Evolutionary conservation across 176 grass and related monocot genomes (phyloP), one percentile per base, ranked within the genome.

Genomic region (Panicum miliaceum): DNA sequence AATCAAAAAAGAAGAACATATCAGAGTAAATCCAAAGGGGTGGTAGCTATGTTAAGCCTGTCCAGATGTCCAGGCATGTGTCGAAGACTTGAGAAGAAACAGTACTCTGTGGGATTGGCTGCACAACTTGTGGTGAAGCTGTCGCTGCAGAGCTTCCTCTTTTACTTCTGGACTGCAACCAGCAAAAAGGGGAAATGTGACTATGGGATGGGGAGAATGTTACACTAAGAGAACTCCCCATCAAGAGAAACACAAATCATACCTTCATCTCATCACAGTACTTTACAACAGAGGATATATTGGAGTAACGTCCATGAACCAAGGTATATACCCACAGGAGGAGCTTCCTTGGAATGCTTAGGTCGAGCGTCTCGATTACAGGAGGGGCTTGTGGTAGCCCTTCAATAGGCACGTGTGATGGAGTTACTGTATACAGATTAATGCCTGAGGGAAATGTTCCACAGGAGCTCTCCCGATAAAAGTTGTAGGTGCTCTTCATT

Each of bases 241-340:
- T 51, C 50, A 58, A 3, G 20, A 70, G 34, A n/a, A 61, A 40
- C 54, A 22, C 8, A 68, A 20, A 60, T 13, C 46, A 43, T 92
- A 98, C 92, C 96, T 94, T 98, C 86, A 94, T 93, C 67, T 95
- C 95, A 32, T 98, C 96, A 2, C 93, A 98, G 46, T 87, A 96
- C 75, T 95, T 98, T 16, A 98, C 96, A 68, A 98, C 93, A 6
- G 81, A 73, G 12, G 96, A 90, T 81, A 98, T 95, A 83, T 89
- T 95, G 42, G 80, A 78, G 56, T 95, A 95, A 65, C 90, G 90
- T 32, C 93, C 93, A 67, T 92, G 85, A 68, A 92, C 90, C 70
- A 95, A 84, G 50, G 90, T 89, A 78, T 95, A 95, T 14, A 89
- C 90, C 93, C 93, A 95, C 64, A 95, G 85, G 47, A 98, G 96